Evolutionary conservation across 306 rosid species (phyloP).

Genomic region (Quercus aquifolioides): DNA sequence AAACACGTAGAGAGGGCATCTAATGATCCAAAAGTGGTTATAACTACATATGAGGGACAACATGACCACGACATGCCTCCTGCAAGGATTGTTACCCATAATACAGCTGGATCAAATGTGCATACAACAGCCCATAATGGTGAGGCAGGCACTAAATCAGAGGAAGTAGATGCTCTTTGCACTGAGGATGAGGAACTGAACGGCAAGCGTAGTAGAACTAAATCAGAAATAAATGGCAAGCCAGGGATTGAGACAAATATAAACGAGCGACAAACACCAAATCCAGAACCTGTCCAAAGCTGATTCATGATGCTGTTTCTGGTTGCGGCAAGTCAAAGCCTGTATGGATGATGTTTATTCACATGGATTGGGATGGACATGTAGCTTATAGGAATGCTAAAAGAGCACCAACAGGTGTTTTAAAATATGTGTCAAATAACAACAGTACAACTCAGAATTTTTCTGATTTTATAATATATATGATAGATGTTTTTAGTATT

Average conservation of each 20-base stretch:
- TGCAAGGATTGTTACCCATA: constrained; percentile 45
- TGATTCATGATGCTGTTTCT: constrained; percentile 27
- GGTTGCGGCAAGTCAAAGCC: constrained; percentile 24
- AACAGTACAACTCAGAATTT: constrained; percentile 2
- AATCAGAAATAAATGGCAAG: constrained; percentile 31
- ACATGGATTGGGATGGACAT: not conserved
- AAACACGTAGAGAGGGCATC: constrained; percentile 88
- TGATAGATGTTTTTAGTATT: not conserved
- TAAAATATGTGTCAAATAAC: constrained; percentile 9
- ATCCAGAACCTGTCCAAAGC: constrained; percentile 43
- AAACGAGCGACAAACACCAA: constrained; percentile 34
- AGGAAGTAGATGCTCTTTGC: constrained; percentile 13
- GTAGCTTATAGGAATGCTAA: not conserved
- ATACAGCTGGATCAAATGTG: constrained; percentile 32
- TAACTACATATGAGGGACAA: constrained; percentile 79
- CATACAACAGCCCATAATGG: constrained; percentile 16
- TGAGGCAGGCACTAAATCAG: constrained; percentile 32
- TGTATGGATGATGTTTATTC: constrained; percentile 10
- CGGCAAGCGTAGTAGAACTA: constrained; percentile 12
- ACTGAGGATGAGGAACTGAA: constrained; percentile 27
- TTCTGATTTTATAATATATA: not conserved
- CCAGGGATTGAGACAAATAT: constrained; percentile 21
- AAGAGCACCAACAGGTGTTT: constrained; percentile 6
- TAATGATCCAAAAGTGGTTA: constrained; percentile 58
- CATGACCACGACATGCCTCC: constrained; percentile 70